Evolutionary conservation across 345 rosid species (phyloP).

Genomic region (Erysimum cheiranthoides): DNA sequence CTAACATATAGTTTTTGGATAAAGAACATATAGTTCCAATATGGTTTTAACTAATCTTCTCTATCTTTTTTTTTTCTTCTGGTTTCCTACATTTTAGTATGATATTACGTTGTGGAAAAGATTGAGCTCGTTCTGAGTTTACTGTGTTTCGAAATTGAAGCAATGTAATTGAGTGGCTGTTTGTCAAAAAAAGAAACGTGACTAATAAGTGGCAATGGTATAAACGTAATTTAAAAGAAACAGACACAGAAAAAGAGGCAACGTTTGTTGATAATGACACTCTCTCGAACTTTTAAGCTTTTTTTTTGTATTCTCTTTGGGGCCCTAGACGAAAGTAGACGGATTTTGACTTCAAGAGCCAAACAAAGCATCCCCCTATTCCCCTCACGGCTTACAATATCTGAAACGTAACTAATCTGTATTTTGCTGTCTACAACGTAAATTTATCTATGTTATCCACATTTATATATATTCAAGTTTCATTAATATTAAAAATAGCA

Average conservation of each 20-base stretch:
- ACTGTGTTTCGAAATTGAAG: neutral
- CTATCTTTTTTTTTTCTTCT: neutral
- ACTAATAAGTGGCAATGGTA: slow-evolving; percentile 20
- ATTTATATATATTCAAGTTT: neutral
- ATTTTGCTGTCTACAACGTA: slow-evolving; percentile 1
- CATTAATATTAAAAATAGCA: neutral
- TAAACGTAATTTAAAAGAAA: neutral
- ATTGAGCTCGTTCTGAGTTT: neutral
- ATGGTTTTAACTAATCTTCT: slow-evolving; percentile 11
- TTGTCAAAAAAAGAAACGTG: neutral
- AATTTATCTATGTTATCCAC: slow-evolving; percentile 4
- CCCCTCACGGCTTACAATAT: slow-evolving; percentile 7
- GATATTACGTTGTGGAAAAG: neutral
- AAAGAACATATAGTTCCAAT: neutral
- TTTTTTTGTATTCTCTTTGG: slow-evolving; percentile 16
- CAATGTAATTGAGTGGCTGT: slow-evolving; percentile 9
- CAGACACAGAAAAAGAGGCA: slow-evolving; percentile 8
- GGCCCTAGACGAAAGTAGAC: slow-evolving; percentile 19
- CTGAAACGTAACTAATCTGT: neutral
- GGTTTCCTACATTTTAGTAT: neutral
- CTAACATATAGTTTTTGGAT: slow-evolving; percentile 9
- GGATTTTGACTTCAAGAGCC: slow-evolving; percentile 33
- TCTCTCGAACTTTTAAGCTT: neutral
- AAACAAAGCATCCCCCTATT: slow-evolving; percentile 3
- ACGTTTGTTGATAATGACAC: slow-evolving; percentile 33